Evolutionary conservation across 148 eudicot genomes (phyloP).

Genomic region (Beta vulgaris): DNA sequence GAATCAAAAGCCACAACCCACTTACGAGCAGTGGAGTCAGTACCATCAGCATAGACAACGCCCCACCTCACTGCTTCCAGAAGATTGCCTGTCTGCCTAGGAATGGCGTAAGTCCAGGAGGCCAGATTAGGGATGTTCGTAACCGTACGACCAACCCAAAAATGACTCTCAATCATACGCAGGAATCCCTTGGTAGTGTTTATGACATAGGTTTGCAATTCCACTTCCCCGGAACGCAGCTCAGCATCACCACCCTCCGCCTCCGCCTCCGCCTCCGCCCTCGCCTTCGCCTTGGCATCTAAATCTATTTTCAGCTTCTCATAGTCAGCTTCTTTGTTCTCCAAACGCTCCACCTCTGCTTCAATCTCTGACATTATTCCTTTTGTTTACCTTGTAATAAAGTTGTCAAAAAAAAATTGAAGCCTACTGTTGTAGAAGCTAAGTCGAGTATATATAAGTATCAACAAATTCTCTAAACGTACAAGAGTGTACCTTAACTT

Average conservation of each 20-base stretch:
- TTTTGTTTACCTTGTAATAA: no score
- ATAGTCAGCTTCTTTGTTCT: not conserved
- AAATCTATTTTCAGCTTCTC: not conserved
- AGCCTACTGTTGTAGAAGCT: no score
- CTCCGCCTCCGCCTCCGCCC: not conserved
- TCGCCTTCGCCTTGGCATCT: not conserved
- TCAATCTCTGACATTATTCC: not conserved
- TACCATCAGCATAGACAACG: not conserved
- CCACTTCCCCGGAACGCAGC: not conserved
- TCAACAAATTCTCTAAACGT: no score
- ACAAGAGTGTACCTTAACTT: no score
- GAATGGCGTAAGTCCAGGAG: not conserved
- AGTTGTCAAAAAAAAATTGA: no score
- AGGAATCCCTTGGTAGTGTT: not conserved
- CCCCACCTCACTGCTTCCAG: conserved; percentile 5
- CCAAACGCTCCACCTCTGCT: not conserved
- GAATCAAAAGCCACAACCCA: conserved; percentile 5
- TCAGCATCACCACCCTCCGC: no score
- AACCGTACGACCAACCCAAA: not conserved
- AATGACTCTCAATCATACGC: not conserved
- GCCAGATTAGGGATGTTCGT: not conserved
- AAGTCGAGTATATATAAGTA: no score
- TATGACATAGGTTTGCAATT: not conserved
- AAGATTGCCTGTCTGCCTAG: not conserved
- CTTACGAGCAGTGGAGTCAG: conserved; percentile 13